Conservation (phyloP, 169 alveolate species). For the Plasmodium reichenowi region DNA sequence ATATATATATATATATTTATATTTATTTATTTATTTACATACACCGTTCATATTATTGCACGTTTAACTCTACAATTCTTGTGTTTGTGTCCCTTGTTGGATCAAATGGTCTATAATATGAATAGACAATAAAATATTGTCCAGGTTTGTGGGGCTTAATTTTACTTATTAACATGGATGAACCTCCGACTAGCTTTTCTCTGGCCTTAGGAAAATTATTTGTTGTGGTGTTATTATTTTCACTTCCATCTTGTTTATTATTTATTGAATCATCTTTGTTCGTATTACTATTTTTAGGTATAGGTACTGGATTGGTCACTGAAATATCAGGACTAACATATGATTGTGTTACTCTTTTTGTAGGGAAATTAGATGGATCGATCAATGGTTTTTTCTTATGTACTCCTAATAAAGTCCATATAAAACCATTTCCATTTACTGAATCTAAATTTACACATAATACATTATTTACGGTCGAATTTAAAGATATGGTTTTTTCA, state of each 20-base stretch:
- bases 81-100: constrained; percentile 30
- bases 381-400: constrained; percentile 13
- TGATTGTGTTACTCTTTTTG: constrained; percentile 26
- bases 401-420: constrained; percentile 55
- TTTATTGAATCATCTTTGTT: not conserved
- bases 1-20: no score
- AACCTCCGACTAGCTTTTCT: constrained; percentile 22
- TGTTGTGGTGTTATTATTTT: not conserved
- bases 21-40: no score
- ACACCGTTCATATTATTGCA: not conserved
- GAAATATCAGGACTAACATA: constrained; percentile 36
- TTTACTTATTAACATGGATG: constrained; percentile 16
- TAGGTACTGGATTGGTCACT: constrained; percentile 32
- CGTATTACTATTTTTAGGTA: not conserved
- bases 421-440: constrained; percentile 34
- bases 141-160: constrained; percentile 29
- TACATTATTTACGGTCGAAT: not conserved
- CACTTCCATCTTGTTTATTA: not conserved
- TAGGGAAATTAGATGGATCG: constrained; percentile 35
- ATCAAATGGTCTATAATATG: constrained; percentile 63
- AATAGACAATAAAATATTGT: constrained; percentile 21
- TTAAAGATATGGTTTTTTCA: constrained; percentile 3
- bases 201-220: not conserved
- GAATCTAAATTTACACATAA: constrained; percentile 38
- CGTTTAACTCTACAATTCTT: constrained; percentile 31